Percentiles rank a stretch among this genome's conserved stretches.
Evolutionary conservation across 495 filamentous ascomycete genomes (phyloP).

Genomic region (Penicillium subrubescens): DNA sequence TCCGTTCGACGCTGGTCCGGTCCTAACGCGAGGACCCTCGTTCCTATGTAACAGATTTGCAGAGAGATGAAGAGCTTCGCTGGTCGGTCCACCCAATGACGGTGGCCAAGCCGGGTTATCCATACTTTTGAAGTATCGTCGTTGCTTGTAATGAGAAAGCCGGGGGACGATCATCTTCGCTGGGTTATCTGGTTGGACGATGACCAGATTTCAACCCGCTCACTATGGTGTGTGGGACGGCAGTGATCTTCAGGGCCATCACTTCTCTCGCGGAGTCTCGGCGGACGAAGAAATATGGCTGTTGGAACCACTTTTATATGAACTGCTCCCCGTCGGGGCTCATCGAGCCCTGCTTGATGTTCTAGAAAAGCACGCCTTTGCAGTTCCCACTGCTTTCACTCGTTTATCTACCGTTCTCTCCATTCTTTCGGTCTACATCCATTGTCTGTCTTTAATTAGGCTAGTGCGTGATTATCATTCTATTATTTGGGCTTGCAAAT

Average conservation of each 20-base stretch:
- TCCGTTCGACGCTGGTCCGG: not conserved
- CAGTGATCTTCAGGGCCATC: constrained; percentile 24
- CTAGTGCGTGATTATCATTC: not conserved
- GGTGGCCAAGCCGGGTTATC: constrained; percentile 10
- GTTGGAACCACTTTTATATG: not conserved
- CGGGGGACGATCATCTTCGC: constrained; percentile 3
- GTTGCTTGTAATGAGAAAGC: not conserved
- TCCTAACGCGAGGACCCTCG: not conserved
- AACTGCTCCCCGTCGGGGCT: not conserved
- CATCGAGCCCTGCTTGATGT: not conserved
- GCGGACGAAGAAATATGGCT: not conserved
- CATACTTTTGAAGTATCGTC: not conserved
- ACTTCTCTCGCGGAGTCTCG: not conserved
- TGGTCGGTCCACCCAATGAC: constrained; percentile 11
- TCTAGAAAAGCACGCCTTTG: constrained; percentile 2
- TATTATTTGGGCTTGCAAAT: not conserved
- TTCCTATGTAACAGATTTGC: not conserved
- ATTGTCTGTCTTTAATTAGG: not conserved
- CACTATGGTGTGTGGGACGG: constrained; percentile 2
- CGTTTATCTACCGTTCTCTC: constrained; percentile 9
- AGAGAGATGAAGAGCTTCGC: constrained; percentile 2
- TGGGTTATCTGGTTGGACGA: constrained; percentile 10
- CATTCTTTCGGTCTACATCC: constrained; percentile 1
- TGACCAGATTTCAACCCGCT: constrained; percentile 6
- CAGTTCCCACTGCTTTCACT: constrained; percentile 14